Percentiles rank a stretch among this genome's conserved stretches.
Evolutionary conservation across 2,329 filamentous ascomycete genomes (phyloP).

Genomic region (Coniochaeta prunicola): DNA sequence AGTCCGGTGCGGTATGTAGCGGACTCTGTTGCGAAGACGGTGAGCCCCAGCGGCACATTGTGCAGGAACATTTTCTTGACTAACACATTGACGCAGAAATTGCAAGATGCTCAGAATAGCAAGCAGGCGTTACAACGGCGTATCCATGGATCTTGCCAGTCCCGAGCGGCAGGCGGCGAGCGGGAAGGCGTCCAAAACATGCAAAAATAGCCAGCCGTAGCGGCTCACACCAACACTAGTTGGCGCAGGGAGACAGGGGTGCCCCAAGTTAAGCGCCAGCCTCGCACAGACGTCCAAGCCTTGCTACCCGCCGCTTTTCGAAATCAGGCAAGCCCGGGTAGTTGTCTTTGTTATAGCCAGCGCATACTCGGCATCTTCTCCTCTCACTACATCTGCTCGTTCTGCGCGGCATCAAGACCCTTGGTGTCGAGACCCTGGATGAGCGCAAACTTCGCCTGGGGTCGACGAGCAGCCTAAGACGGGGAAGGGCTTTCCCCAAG

Average conservation of each 20-base stretch:
- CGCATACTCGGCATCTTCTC: neutral
- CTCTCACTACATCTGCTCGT: neutral
- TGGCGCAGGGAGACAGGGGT: neutral
- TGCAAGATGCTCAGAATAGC: neutral
- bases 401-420: too few species aligned
- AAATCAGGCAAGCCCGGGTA: neutral
- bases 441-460: too few species aligned
- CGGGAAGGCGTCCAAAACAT: neutral
- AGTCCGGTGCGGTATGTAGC: neutral
- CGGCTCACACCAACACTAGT: neutral
- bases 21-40: neutral
- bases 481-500: neutral
- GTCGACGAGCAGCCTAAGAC: neutral
- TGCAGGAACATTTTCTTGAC: neutral
- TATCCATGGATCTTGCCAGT: neutral
- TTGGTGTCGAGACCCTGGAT: neutral
- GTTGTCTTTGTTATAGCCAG: neutral
- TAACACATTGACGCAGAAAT: neutral
- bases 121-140: neutral
- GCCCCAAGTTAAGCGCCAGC: neutral
- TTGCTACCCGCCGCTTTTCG: neutral
- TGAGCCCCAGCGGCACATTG: neutral
- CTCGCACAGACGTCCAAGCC: neutral
- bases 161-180: neutral
- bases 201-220: conserved; percentile 2